phyloP scores from a whole-genome alignment of 805 yeast species.

The Dipodascus geniculatus region DNA sequence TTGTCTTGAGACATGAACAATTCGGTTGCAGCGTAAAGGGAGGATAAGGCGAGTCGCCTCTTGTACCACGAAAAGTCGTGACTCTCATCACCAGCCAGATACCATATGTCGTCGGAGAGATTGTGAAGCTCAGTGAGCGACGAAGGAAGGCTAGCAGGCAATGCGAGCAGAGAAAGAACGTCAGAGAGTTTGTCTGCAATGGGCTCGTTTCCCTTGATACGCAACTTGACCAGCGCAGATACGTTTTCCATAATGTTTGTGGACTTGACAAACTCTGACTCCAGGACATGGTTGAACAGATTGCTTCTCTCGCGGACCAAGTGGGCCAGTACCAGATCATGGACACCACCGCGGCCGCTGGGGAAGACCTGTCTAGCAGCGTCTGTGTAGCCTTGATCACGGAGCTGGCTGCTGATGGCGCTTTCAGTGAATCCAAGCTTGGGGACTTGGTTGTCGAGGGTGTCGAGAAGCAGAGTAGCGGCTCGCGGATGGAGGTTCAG shows the following conservation, averaged over 20 bases:
- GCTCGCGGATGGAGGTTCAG: neutral
- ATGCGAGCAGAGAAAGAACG: conserved; percentile 49
- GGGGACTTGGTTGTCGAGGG: conserved; percentile 35
- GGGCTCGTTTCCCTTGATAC: conserved; percentile 38
- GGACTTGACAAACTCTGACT: conserved; percentile 20
- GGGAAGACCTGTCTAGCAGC: conserved; percentile 33
- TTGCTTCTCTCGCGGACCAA: conserved; percentile 26
- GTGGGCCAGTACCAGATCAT: conserved; percentile 46
- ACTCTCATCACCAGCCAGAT: conserved; percentile 64
- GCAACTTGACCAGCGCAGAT: conserved; percentile 28
- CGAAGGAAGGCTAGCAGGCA: conserved; percentile 47
- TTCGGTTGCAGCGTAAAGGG: conserved; percentile 62
- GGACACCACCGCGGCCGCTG: conserved; percentile 26
- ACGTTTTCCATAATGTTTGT: conserved; percentile 30
- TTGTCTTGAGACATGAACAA: conserved; percentile 69
- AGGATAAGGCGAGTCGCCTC: conserved; percentile 60
- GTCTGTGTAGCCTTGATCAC: conserved; percentile 40
- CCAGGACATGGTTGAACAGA: conserved; percentile 1
- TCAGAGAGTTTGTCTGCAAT: conserved; percentile 17
- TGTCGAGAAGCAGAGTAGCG: conserved; percentile 21
- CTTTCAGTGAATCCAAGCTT: conserved; percentile 37
- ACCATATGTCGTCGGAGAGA: conserved; percentile 74
- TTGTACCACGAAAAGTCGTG: conserved; percentile 87
- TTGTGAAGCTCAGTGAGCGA: conserved; percentile 61
- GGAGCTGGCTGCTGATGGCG: conserved; percentile 39